Percentiles rank a stretch among this genome's conserved stretches.
Conservation (phyloP, 768 basidiomycete genomes). For the Xanthoconium purpureum region DNA sequence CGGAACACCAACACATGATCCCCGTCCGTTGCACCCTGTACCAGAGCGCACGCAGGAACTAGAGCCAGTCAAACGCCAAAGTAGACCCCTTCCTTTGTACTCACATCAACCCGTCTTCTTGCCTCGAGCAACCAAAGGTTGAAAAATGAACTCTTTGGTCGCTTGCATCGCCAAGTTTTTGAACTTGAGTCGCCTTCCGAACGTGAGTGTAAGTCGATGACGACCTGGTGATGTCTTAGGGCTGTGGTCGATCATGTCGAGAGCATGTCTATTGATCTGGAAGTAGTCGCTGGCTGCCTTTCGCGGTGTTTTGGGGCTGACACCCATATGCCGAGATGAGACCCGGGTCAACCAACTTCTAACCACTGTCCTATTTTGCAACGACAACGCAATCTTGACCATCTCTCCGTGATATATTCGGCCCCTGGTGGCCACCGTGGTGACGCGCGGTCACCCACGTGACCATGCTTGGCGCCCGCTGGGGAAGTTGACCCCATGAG, state of each 20-base stretch:
- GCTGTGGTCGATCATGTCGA: too few relatives aligned
- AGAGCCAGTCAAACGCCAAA: neutral
- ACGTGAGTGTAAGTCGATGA: too few relatives aligned
- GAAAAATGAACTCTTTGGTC: neutral
- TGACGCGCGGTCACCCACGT: too few relatives aligned
- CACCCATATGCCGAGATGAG: slow-evolving; percentile 54
- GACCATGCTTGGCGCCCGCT: too few relatives aligned
- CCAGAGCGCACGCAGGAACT: neutral
- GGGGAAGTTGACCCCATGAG: too few relatives aligned
- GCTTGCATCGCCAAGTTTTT: neutral
- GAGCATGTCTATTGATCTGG: slow-evolving; percentile 32
- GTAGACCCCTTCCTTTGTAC: neutral
- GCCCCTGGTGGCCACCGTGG: too few relatives aligned
- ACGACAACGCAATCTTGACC: too few relatives aligned
- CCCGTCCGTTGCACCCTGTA: neutral
- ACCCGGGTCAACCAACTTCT: slow-evolving; percentile 44
- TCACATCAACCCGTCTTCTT: neutral
- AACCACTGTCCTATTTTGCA: too few relatives aligned
- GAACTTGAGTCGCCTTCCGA: too few relatives aligned
- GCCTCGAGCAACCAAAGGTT: neutral
- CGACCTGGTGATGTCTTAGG: too few relatives aligned
- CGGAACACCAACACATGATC: neutral
- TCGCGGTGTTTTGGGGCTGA: slow-evolving; percentile 42
- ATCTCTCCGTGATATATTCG: too few relatives aligned
- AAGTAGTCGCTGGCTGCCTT: slow-evolving; percentile 57